phyloP scores from a whole-genome alignment of 2,329 filamentous ascomycete genomes.

The Phialophora tarda region DNA sequence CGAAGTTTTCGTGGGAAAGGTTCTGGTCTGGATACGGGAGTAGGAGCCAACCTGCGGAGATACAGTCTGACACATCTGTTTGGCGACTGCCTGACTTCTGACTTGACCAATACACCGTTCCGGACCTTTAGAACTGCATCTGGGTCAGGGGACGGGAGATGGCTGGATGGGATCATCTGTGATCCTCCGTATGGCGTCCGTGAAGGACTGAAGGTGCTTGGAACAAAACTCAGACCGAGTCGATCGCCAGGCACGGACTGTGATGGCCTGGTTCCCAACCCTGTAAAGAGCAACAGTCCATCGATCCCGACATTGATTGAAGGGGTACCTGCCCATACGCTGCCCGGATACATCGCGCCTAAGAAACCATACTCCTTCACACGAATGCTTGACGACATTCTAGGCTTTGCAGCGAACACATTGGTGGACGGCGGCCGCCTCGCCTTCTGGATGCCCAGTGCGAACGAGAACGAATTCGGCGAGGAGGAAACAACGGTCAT shows the following conservation, averaged over 20 bases:
- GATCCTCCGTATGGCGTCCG: slow-evolving; percentile 96
- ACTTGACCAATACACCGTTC: slow-evolving; percentile 86
- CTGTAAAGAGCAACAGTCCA: background rate
- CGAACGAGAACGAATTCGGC: slow-evolving; percentile 76
- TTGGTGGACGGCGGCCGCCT: slow-evolving; percentile 80
- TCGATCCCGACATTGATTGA: slow-evolving; percentile 59
- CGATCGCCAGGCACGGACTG: slow-evolving; percentile 54
- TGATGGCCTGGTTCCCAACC: background rate
- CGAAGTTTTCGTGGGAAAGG: slow-evolving; percentile 76
- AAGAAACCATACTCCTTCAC: slow-evolving; percentile 92
- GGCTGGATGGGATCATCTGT: slow-evolving; percentile 89
- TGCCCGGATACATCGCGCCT: slow-evolving; percentile 76
- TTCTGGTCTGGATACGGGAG: slow-evolving; percentile 44
- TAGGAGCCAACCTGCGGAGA: slow-evolving; percentile 79
- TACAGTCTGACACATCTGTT: slow-evolving; percentile 72
- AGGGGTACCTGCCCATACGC: slow-evolving; percentile 72
- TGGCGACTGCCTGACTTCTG: slow-evolving; percentile 80
- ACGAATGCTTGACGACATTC: slow-evolving; percentile 86
- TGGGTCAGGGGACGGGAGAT: slow-evolving; percentile 44
- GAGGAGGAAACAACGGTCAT: slow-evolving; percentile 62
- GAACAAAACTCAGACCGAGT: slow-evolving; percentile 57
- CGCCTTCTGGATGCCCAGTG: slow-evolving; percentile 97
- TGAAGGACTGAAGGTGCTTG: slow-evolving; percentile 87
- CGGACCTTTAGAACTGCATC: slow-evolving; percentile 49
- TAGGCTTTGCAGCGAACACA: slow-evolving; percentile 77